Conservation (phyloP, 2,329 filamentous ascomycete species). For the Pseudodiploospora longispora region DNA sequence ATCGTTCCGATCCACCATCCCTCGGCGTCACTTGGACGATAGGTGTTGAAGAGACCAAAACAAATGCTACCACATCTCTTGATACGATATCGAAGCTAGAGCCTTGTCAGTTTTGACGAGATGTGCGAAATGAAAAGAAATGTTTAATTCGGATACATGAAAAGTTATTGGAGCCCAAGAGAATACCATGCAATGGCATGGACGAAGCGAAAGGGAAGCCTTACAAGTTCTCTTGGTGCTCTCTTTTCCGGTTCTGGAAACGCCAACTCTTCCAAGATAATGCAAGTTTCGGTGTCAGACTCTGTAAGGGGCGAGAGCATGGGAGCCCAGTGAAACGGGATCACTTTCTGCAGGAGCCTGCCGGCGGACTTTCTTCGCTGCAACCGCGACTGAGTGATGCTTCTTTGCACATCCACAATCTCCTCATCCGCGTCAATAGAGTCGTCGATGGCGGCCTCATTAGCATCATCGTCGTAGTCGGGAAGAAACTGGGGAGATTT, state of each 20-base stretch:
- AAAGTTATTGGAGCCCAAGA: too few relatives aligned
- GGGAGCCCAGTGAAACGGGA: constrained; percentile 54
- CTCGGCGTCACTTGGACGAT: constrained; percentile 36
- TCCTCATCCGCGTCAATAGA: constrained; percentile 31
- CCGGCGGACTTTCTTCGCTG: constrained; percentile 22
- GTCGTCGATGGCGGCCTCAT: constrained; percentile 30
- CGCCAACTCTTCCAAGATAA: constrained; percentile 47
- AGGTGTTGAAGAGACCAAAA: constrained; percentile 70
- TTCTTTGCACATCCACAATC: constrained; percentile 29
- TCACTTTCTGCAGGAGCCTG: constrained; percentile 31
- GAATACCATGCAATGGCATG: too few relatives aligned
- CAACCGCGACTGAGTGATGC: constrained; percentile 31
- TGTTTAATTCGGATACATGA: too few relatives aligned
- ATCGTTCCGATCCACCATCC: constrained; percentile 44
- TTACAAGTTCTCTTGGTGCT: constrained; percentile 46
- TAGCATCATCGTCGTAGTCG: constrained; percentile 4
- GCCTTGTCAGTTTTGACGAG: neutral
- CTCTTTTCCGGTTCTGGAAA: constrained; percentile 42
- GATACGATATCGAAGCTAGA: constrained; percentile 23
- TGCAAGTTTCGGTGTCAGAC: constrained; percentile 53
- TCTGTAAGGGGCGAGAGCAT: constrained; percentile 59
- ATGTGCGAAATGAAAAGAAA: neutral
- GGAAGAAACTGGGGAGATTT: neutral
- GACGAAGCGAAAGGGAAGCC: constrained; percentile 4
- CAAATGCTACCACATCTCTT: constrained; percentile 50